phyloP scores from a whole-genome alignment of 2,329 filamentous ascomycete species.

The Celoporthe dispersa region DNA sequence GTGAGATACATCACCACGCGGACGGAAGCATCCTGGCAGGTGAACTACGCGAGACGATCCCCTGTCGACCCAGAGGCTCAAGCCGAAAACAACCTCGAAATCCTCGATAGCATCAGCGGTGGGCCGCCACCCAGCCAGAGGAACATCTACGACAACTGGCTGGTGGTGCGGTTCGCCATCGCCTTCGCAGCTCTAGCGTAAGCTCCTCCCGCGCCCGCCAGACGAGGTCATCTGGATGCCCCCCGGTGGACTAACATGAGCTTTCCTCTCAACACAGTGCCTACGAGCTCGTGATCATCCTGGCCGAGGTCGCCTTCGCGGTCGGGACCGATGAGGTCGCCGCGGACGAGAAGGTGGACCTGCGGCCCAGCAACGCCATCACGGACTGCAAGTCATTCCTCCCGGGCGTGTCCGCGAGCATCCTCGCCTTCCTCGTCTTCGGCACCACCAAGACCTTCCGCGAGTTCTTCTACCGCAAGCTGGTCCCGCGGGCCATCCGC shows the following conservation, averaged over 20 bases:
- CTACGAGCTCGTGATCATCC: conserved; percentile 45
- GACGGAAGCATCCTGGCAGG: conserved; percentile 39
- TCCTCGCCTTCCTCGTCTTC: conserved; percentile 46
- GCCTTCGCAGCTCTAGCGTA: conserved; percentile 48
- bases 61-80: not conserved
- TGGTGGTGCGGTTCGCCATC: conserved; percentile 50
- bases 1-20: conserved; percentile 47
- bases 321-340: conserved; percentile 37
- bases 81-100: conserved; percentile 27
- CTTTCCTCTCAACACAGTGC: conserved; percentile 29
- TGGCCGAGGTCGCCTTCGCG: conserved; percentile 42
- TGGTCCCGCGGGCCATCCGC: conserved; percentile 32
- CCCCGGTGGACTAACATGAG: not conserved
- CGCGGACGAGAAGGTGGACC: conserved; percentile 38
- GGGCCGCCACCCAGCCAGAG: conserved; percentile 26
- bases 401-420: conserved; percentile 43
- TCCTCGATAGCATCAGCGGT: conserved; percentile 24
- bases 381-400: conserved; percentile 42
- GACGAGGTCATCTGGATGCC: not conserved
- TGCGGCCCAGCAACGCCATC: conserved; percentile 38
- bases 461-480: conserved; percentile 35
- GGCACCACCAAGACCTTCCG: conserved; percentile 46
- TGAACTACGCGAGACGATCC: conserved; percentile 37
- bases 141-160: conserved; percentile 50
- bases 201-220: conserved; percentile 20